Base-by-base conservation (phyloP, 352 stramenopile species). In the Globisporangium mamillatum region DNA sequence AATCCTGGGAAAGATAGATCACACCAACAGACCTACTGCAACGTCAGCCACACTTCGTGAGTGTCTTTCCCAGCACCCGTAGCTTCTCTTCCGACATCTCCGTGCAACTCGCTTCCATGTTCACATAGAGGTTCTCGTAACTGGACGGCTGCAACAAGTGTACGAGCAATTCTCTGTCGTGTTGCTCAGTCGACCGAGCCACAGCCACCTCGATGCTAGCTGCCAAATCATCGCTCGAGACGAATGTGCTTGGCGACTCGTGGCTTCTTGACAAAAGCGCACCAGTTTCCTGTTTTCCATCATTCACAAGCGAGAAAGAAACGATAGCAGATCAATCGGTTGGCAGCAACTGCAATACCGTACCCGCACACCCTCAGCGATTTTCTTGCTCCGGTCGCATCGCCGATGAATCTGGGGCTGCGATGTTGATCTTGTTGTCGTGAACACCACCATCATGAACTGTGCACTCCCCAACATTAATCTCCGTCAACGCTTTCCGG, bases 1-100 rank as follows among this genome's bases (percentile, higher is more conserved):
- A 57, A 24, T 7, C 50, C 8, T 27, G 16, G 24, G 27, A 27
- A 9, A 32, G 18, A 34, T 9, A 34, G 52, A 7, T 18, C 3
- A 24, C 22, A 34, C 56, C 32, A 20, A 16, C 10, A 32, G 20
- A 27, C 29, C 38, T 53, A 24, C 22, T 24, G 22, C 38, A 20
- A 46, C 38, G 12, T 46, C 38, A 64, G 25, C 60, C 48, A 10
- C 18, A 62, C 32, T 61, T 57, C 66, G 53, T 14, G 8, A 80
- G 64, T n/a, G 75, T 75, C 18, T 76, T 69, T 4, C 73, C 62
- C 8, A 80, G 61, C 22, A 80, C 55, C 8, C 60, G 63, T n/a
- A 70, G 55, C 67, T 80, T 69, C 8, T 78, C 75, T 10, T 34
- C 62, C 20, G 71, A 77, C 53, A 79, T 24, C 53, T 71, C 64